Percentiles rank a stretch among this genome's conserved stretches.
Evolutionary conservation across 768 basidiomycete genomes (phyloP).

Genomic region (Pisolithus marmoratus): DNA sequence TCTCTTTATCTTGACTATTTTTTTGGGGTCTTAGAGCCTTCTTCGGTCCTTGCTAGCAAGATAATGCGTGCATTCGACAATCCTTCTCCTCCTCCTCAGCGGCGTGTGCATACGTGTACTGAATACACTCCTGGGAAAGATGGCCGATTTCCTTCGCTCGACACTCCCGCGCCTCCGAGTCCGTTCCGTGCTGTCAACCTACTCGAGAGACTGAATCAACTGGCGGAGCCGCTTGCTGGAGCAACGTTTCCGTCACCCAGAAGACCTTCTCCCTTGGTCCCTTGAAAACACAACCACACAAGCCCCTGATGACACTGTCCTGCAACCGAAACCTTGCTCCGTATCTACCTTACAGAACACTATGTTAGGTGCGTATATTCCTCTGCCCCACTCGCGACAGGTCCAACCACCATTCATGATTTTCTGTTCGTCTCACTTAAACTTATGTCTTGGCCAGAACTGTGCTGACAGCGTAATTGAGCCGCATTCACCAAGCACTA

Average conservation of each 20-base stretch:
- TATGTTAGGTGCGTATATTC: neutral
- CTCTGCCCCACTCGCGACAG: conserved; percentile 9
- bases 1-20: conserved; percentile 1
- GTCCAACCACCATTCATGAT: conserved; percentile 13
- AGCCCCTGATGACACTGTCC: conserved; percentile 3
- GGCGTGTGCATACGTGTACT: conserved; percentile 11
- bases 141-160: conserved; percentile 11
- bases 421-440: conserved; percentile 18
- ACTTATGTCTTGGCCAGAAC: conserved; percentile 7
- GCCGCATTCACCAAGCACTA: neutral
- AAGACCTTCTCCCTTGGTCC: neutral
- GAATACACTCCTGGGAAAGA: conserved; percentile 14
- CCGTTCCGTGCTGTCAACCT: conserved; percentile 29
- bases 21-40: conserved; percentile 46
- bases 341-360: conserved; percentile 13
- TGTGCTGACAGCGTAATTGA: neutral
- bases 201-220: conserved; percentile 21
- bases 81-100: conserved; percentile 60
- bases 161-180: conserved; percentile 20
- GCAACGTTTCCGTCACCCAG: neutral
- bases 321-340: conserved; percentile 35
- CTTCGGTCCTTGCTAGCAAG: conserved; percentile 58
- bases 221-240: conserved; percentile 5
- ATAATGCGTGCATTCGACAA: conserved; percentile 69
- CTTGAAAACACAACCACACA: conserved; percentile 2